Percentiles rank a stretch among this genome's conserved stretches.
phyloP scores from a whole-genome alignment of 202 grass and related monocot species.

The Panicum hallii region DNA sequence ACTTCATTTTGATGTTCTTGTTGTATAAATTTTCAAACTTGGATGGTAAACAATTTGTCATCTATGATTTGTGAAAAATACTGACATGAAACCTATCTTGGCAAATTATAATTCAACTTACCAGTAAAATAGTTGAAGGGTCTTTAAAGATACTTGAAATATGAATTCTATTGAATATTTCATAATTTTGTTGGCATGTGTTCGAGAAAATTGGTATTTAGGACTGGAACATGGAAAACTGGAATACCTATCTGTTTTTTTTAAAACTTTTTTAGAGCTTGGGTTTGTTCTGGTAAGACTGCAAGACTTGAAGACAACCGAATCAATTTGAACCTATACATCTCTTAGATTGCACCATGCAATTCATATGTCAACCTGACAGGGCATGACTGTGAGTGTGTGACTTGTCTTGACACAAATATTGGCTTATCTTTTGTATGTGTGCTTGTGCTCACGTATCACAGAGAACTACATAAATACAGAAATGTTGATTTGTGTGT shows the following conservation, averaged over 20 bases:
- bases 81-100: not conserved
- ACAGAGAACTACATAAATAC: slow-evolving; percentile 14
- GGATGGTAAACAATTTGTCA: not conserved
- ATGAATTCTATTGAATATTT: not conserved
- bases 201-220: slow-evolving; percentile 3
- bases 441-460: not conserved
- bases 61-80: not conserved
- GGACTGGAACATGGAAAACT: not conserved
- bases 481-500: not conserved
- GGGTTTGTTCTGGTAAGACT: not conserved
- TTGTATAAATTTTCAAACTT: not conserved
- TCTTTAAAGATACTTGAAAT: slow-evolving; percentile 1
- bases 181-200: not conserved
- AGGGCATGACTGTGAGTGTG: not conserved
- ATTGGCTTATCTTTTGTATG: not conserved
- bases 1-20: not conserved
- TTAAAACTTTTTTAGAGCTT: not conserved
- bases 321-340: slow-evolving; percentile 1
- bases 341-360: not conserved
- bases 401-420: slow-evolving; percentile 10
- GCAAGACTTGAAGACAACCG: not conserved
- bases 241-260: not conserved
- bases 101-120: not conserved
- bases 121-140: not conserved
- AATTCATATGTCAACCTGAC: not conserved